Evolutionary conservation across 768 basidiomycete species (phyloP).

Genomic region (Amanita inopinata): DNA sequence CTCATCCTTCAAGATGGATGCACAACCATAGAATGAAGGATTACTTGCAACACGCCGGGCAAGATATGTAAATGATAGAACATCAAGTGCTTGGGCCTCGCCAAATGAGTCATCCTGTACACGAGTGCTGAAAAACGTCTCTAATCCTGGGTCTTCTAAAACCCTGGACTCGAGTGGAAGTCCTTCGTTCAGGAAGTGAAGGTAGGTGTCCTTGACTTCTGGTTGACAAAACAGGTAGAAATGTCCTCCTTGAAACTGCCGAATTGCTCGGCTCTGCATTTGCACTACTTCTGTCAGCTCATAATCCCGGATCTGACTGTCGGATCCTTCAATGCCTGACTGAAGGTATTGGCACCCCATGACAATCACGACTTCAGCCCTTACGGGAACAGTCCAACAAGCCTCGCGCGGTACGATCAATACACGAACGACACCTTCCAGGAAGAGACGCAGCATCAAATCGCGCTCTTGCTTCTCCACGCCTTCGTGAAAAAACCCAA

Average conservation of each 20-base stretch:
- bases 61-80: conserved; percentile 76
- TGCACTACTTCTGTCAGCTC: conserved; percentile 69
- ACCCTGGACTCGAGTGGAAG: conserved; percentile 83
- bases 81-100: conserved; percentile 66
- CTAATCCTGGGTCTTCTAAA: conserved; percentile 38
- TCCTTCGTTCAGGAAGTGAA: conserved; percentile 80
- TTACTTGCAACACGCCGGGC: conserved; percentile 63
- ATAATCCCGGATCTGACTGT: conserved; percentile 75
- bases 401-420: conserved; percentile 75
- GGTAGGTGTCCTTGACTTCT: conserved; percentile 74
- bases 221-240: conserved; percentile 88
- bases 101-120: conserved; percentile 28
- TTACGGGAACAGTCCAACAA: conserved; percentile 85
- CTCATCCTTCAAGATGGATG: conserved; percentile 33
- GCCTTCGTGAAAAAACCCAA: conserved; percentile 80
- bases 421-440: conserved; percentile 69
- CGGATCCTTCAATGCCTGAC: conserved; percentile 32
- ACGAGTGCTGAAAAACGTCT: conserved; percentile 35
- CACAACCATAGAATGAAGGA: conserved; percentile 74
- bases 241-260: conserved; percentile 45
- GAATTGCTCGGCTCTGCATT: conserved; percentile 87
- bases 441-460: conserved; percentile 72
- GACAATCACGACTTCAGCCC: conserved; percentile 72
- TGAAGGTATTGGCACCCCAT: conserved; percentile 88
- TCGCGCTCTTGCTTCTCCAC: conserved; percentile 57